A percentile compares a stretch with the other conserved stretches of the same genome.
phyloP scores from a whole-genome alignment of 129 eudicot genomes.

The Oenanthe sinensis region DNA sequence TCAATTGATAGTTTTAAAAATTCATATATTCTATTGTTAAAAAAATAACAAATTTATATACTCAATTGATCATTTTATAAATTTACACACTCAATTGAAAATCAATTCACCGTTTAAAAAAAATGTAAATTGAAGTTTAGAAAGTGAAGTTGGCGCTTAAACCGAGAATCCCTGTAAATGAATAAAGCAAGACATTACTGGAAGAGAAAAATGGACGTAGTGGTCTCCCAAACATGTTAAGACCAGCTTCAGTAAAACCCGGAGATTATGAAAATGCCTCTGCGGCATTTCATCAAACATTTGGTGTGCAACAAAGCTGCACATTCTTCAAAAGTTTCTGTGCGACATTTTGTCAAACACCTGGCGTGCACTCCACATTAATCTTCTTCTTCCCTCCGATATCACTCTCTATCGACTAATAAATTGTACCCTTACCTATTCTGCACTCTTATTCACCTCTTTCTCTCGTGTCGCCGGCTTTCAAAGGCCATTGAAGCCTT shows the following conservation, averaged over 20 bases:
- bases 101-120: too few species aligned
- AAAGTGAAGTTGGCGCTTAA: neutral
- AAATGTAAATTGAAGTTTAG: neutral
- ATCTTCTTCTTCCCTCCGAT: slow-evolving; percentile 2
- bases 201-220: neutral
- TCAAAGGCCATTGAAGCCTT: slow-evolving; percentile 48
- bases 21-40: too few species aligned
- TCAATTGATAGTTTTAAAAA: too few species aligned
- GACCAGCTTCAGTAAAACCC: neutral
- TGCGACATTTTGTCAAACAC: neutral
- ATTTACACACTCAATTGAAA: too few species aligned
- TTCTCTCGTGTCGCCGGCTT: slow-evolving; percentile 53
- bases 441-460: slow-evolving; percentile 75
- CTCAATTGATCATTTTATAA: too few species aligned
- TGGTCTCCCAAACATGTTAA: neutral
- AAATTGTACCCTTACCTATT: slow-evolving; percentile 45
- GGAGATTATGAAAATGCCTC: neutral
- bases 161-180: neutral
- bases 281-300: neutral
- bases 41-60: too few species aligned
- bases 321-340: neutral
- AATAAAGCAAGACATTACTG: neutral
- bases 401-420: slow-evolving; percentile 3
- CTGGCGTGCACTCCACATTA: neutral
- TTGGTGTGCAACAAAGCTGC: neutral